Evolutionary conservation across 768 basidiomycete genomes (phyloP).

Genomic region (Serendipita indica): DNA sequence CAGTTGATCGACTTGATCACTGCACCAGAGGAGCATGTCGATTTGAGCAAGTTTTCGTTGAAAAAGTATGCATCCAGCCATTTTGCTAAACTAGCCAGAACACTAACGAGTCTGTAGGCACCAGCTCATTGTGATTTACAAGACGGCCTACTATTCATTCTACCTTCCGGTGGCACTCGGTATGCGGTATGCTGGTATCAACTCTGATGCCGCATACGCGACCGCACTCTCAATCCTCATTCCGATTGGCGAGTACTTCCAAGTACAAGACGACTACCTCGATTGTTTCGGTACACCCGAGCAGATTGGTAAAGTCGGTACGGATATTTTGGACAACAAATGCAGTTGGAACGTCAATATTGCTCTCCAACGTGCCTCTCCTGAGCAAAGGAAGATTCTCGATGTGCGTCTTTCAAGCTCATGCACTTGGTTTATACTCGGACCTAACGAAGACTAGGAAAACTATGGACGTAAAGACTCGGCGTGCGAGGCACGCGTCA

Average conservation of each 20-base stretch:
- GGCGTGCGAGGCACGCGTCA: constrained; percentile 42
- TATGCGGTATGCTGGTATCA: constrained; percentile 37
- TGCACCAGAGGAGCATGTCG: constrained; percentile 79
- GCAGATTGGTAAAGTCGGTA: constrained; percentile 91
- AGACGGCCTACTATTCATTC: constrained; percentile 96
- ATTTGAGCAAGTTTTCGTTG: constrained; percentile 76
- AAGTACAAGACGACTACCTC: constrained; percentile 94
- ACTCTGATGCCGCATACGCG: constrained; percentile 46
- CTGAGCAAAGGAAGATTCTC: constrained; percentile 29
- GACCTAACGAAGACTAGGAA: constrained; percentile 32
- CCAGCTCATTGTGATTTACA: constrained; percentile 86
- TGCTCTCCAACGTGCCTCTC: constrained; percentile 38
- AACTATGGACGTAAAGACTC: constrained; percentile 51
- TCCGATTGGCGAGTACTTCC: constrained; percentile 95
- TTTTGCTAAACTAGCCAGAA: neutral
- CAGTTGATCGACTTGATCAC: constrained; percentile 94
- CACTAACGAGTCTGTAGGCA: constrained; percentile 36
- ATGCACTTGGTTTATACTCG: neutral
- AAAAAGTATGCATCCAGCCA: constrained; percentile 39
- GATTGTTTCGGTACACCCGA: constrained; percentile 85
- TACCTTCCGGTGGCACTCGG: constrained; percentile 96
- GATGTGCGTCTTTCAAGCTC: constrained; percentile 22
- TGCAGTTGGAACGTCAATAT: constrained; percentile 94
- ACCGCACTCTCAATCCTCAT: constrained; percentile 68
- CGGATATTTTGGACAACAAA: constrained; percentile 98